phyloP scores from a whole-genome alignment of 306 rosid species.

The Dicorynia guianensis region DNA sequence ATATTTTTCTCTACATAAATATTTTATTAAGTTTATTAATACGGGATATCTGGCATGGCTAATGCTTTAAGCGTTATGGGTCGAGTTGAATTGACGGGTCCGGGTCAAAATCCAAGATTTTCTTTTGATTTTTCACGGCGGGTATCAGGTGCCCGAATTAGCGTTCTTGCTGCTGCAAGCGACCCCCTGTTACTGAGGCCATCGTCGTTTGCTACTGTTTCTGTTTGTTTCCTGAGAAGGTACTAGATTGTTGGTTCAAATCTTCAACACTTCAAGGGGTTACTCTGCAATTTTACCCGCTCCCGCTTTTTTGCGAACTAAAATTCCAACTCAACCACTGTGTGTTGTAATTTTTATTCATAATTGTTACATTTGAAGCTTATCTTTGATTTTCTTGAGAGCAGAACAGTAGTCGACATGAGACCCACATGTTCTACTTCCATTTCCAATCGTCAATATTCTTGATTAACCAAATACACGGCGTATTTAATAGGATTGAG shows the following conservation, averaged over 20 bases:
- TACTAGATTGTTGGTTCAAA: background rate
- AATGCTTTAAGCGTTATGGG: too few relatives aligned
- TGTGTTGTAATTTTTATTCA: background rate
- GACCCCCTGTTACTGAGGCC: constrained; percentile 23
- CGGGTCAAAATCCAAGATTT: too few relatives aligned
- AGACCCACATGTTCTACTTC: constrained; percentile 30
- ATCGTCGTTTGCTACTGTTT: constrained; percentile 25
- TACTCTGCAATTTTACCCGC: background rate
- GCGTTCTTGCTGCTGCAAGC: background rate
- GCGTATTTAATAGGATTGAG: too few relatives aligned
- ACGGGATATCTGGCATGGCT: too few relatives aligned
- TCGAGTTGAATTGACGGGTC: too few relatives aligned
- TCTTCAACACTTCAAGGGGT: background rate
- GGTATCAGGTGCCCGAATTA: background rate
- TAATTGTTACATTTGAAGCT: constrained; percentile 13
- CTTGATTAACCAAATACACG: background rate
- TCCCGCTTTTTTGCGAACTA: background rate
- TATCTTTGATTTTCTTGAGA: constrained; percentile 20
- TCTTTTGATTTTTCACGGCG: too few relatives aligned
- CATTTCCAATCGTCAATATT: constrained; percentile 6
- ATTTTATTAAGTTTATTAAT: too few relatives aligned
- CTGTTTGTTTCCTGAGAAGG: constrained; percentile 29
- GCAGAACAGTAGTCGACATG: background rate
- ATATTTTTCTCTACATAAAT: too few relatives aligned
- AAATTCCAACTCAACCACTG: background rate